Evolutionary conservation across 768 basidiomycete genomes (phyloP).

Genomic region (Suillus americanus): DNA sequence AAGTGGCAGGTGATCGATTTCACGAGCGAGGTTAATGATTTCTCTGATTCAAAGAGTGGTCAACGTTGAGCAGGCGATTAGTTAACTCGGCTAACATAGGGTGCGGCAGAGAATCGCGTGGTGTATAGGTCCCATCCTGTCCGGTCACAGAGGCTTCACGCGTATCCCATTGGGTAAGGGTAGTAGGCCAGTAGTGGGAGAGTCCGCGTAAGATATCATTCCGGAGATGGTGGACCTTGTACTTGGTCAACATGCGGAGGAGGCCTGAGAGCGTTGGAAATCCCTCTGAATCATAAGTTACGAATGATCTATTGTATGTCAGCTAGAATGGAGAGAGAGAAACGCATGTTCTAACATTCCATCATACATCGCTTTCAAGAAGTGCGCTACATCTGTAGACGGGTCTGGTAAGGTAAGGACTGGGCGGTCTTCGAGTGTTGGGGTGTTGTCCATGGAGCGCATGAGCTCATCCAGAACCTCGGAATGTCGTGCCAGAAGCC

Average conservation of each 20-base stretch:
- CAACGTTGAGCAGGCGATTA: conserved; percentile 3
- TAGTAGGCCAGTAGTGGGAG: conserved; percentile 56
- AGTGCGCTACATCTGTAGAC: conserved; percentile 54
- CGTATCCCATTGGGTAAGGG: conserved; percentile 63
- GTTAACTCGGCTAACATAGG: conserved; percentile 54
- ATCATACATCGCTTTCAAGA: conserved; percentile 69
- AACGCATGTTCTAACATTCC: conserved; percentile 51
- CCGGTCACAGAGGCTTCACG: conserved; percentile 60
- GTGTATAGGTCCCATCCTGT: conserved; percentile 51
- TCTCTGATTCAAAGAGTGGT: conserved; percentile 38
- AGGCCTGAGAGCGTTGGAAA: conserved; percentile 56
- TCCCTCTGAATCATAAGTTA: conserved; percentile 48
- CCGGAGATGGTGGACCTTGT: conserved; percentile 58
- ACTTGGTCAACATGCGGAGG: conserved; percentile 64
- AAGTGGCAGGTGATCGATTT: conserved; percentile 53
- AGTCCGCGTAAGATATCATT: conserved; percentile 56
- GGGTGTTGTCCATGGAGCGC: conserved; percentile 24
- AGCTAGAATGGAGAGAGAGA: conserved; percentile 13
- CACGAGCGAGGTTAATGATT: conserved; percentile 66
- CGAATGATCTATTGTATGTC: conserved; percentile 37
- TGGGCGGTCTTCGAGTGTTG: conserved; percentile 52
- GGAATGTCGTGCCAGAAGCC: conserved; percentile 66
- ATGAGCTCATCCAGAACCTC: conserved; percentile 44
- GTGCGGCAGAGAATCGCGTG: conserved; percentile 57
- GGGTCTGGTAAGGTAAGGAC: conserved; percentile 55